Evolutionary conservation across 345 rosid genomes (phyloP), one percentile per base, ranked within the genome.

Genomic region (Gossypioides kirkii): DNA sequence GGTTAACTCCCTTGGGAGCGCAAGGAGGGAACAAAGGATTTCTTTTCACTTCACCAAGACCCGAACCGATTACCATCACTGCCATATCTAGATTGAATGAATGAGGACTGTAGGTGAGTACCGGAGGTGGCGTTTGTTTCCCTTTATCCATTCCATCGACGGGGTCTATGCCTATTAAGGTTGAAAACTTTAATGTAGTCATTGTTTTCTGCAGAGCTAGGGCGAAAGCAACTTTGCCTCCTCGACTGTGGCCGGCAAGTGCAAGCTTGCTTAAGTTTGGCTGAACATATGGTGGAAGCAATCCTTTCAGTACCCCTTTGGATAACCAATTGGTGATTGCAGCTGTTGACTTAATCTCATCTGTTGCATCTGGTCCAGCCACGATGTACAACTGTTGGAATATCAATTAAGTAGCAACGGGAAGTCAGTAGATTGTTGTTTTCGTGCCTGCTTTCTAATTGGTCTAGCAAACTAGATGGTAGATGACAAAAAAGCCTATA

Each of bases 191-290:
- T 38, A 89, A 18, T 2, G 73, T 8, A 16, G 89, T 77, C 8
- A 70, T 59, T 49, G 59, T 66, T 72, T 87, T 89, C 58, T 59
- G 52, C 1, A 94, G 74, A 54, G 98, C 93, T 0, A 86, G 74
- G 0, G 87, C 97, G 38, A 90, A 94, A 2, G 97, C 97, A 6
- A 88, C 76, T 77, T 92, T 94, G 77, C 98, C 97, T 0, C 98
- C 97, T 0, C 97, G 88, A 77, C 97, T 90, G 75, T 94, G 98
- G 71, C 97, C 97, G 1, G 97, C 86, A 10, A 90, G 87, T 61
- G 74, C 88, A 17, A 88, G 80, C 74, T 89, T 94, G 72, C 73
- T 67, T 36, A 90, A 78, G 71, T 87, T 86, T 72, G 93, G 90
- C n/a, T 26, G 74, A 69, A 86, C 88, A 60, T 80, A 49, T 9